Percentiles rank a stretch among this genome's conserved stretches.
These are phyloP conservation scores for Dioscorea alata DNA, from an alignment of 106 monocot genomes.

Conservation along the genomic window DNA sequence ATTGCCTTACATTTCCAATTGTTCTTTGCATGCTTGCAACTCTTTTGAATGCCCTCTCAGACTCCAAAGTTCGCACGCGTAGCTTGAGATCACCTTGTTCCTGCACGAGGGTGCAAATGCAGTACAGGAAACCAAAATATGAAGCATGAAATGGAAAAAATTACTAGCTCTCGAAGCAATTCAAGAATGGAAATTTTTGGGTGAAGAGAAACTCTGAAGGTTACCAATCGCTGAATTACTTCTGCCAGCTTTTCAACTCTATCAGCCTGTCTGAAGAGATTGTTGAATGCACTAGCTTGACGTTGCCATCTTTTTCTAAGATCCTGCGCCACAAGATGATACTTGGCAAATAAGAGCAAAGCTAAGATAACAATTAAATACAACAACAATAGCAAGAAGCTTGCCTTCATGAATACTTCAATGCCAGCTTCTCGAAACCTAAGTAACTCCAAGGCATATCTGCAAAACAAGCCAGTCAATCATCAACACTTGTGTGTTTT, in stretches of 20 bases:
- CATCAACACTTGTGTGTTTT: too few species aligned
- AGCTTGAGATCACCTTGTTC: conserved; percentile 99
- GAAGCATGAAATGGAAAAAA: neutral
- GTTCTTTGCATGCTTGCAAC: conserved; percentile 81
- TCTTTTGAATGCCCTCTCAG: conserved; percentile 92
- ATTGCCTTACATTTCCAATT: conserved; percentile 78
- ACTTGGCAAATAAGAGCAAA: neutral
- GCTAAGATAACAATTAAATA: neutral
- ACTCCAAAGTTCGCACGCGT: conserved; percentile 85
- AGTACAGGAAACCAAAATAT: neutral
- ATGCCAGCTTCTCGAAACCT: conserved; percentile 89
- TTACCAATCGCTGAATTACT: conserved; percentile 90
- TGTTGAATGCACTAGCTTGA: conserved; percentile 79
- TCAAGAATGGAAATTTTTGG: neutral
- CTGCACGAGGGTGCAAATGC: conserved; percentile 25
- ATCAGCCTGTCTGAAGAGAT: conserved; percentile 89
- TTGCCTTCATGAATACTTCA: conserved; percentile 92
- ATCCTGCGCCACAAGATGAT: conserved; percentile 40
- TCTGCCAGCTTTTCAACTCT: conserved; percentile 94
- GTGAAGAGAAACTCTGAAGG: neutral
- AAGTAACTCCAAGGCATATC: conserved; percentile 92
- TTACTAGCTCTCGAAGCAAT: neutral
- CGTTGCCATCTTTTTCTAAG: conserved; percentile 91
- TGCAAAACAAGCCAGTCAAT: conserved; percentile 6
- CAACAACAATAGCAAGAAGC: conserved; percentile 14